Base-by-base conservation (phyloP, 257 asterid species). In the Ballota nigra region DNA sequence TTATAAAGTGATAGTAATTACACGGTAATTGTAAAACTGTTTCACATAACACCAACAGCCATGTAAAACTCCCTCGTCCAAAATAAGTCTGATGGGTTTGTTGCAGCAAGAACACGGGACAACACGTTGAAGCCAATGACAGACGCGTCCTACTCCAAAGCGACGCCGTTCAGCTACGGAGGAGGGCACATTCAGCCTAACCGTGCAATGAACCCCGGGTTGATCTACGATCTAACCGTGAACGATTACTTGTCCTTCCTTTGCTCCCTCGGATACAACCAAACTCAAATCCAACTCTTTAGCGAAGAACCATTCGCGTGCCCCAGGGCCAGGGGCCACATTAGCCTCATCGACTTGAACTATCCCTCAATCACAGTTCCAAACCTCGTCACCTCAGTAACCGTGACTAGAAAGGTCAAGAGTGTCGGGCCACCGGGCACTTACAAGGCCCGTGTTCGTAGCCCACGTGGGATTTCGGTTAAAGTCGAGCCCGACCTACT, bases 201-300 rank as follows among this genome's bases (percentile, higher is more conserved):
- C 87, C 88, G 91, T 0, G 99, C 99, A 11, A 86, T 87, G 96
- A 90, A 94, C 66, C 98, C 99, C 4, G 99, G 99, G 1, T 71
- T 94, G 79, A 90, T 94, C 11, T 94, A 94, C 8, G 99, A 94
- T 74, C 67, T 86, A 36, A 34, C 83, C 0, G 34, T 19, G 11
- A 26, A 22, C 0, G 99, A 94, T 68, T 88, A 94, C 87, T 72
- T 94, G 47, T 51, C 69, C 68, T 88, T 89, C 74, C 73, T 94
- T 19, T 94, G 97, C 66, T 76, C 92, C 9, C 79, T 83, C 13
- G 95, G 96, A 56, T 85, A 82, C 75, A 89, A 86, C 52, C 69
- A 72, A 57, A 80, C 87, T 33, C 84, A 81, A 57, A 71, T 94
- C 28, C 29, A 57, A 9, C 22, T 74, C 8, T 83, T 94, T 77